Conservation (phyloP, 2,329 filamentous ascomycete genomes). For the Grosmannia huntii region DNA sequence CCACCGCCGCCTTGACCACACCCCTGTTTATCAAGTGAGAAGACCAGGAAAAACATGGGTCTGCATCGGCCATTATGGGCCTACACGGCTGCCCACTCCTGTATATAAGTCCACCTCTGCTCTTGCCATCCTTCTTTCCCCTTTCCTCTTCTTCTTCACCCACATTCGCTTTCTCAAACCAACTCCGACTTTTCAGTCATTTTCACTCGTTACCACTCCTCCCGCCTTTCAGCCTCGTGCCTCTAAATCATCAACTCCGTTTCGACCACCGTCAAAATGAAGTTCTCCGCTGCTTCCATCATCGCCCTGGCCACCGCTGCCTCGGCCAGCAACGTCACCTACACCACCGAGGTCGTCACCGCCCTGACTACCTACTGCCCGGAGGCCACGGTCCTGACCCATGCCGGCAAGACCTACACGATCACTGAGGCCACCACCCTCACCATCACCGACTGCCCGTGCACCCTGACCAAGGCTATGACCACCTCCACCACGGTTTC, state of each 20-base stretch:
- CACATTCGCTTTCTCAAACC: constrained; percentile 18
- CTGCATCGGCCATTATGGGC: too few relatives aligned
- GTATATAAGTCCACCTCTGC: constrained; percentile 15
- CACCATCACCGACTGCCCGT: constrained; percentile 52
- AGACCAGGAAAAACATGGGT: too few relatives aligned
- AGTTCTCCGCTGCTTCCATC: constrained; percentile 44
- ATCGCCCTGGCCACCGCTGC: constrained; percentile 38
- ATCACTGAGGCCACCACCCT: constrained; percentile 54
- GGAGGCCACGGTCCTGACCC: constrained; percentile 47
- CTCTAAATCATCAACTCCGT: constrained; percentile 15
- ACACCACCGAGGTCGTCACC: constrained; percentile 54
- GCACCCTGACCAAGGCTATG: constrained; percentile 51
- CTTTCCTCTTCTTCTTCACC: not conserved
- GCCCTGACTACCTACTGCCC: constrained; percentile 63
- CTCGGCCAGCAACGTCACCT: constrained; percentile 31
- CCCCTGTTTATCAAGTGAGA: too few relatives aligned
- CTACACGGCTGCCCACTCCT: constrained; percentile 1
- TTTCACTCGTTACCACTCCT: constrained; percentile 39
- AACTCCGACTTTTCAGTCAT: constrained; percentile 44
- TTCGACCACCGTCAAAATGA: constrained; percentile 45
- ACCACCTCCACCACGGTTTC: constrained; percentile 36
- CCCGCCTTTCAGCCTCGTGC: constrained; percentile 15
- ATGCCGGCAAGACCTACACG: constrained; percentile 55
- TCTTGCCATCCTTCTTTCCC: constrained; percentile 19
- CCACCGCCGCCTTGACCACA: too few relatives aligned